Base-by-base conservation (phyloP, 2,329 filamentous ascomycete species). In the Fusarium newnesense region DNA sequence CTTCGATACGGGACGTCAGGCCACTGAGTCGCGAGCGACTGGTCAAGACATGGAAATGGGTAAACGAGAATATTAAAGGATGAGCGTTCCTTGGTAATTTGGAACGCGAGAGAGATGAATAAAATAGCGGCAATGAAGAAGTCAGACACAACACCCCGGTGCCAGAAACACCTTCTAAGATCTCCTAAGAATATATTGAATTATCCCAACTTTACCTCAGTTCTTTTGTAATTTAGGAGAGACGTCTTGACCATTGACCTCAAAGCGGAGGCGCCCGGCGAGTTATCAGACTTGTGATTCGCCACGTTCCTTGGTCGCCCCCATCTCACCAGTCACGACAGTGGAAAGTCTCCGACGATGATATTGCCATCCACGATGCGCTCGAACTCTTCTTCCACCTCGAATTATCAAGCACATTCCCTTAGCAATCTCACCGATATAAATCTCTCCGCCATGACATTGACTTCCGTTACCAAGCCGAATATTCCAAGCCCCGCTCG, bases 31-130 rank as follows among this genome's bases (percentile, higher is more conserved):
- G 59, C 11, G 70, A 73, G 9, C 49, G 69, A 26, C 7, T 78
- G 13, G 3, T 68, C 11, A 67, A 70, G 32, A 78, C 61, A 16
- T 78, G 76, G 76, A 64, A 66, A 18, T 78, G 76, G 76, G 60
- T 78, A 4, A 53, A 39, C 10, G 47, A 63, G 15, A 61, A 53
- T 5, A 57, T 74, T 7, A 43, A 58, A 18, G 5, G 19, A 2
- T 69, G 24, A 34, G 7, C 8, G 12, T 12, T 15, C 18, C 26
- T 11, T 11, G 5, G 4, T 16, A 18, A 1, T 15, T 19, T 34
- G 6, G 21, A 13, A 9, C 19, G 0, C 6, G 8, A 4, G 3
- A 12, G 34, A 56, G 28, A 3, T 9, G 9, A n/a, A 28, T 18
- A 13, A 2, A 19, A 30, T 8, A 7, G 21, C 4, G 16, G 15